Evolutionary conservation across 1,139 yeast species (phyloP), one percentile per base, ranked within the genome.

Genomic region (Arxiozyma slooffiae): DNA sequence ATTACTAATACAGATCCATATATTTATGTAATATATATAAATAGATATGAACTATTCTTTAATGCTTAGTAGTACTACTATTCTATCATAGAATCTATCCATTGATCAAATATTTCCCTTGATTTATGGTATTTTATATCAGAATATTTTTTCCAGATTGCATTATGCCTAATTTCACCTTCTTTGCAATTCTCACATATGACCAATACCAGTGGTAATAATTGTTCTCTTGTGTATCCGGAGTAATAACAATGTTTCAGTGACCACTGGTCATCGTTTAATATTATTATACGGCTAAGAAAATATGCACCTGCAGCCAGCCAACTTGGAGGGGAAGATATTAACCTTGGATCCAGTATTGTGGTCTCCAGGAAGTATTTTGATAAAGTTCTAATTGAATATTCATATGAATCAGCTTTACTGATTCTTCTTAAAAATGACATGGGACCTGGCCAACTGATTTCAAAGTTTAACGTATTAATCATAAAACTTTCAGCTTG

Each of bases 371-470:
- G 74, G 58, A 92, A 80, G 68, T 90, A 92, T 68, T 92, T 92
- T 49, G 97, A 96, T 57, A 92, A 73, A 0, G 97, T 89, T 65
- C 98, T 77, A 9, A 94, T 86, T 65, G 88, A 96, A 61, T 85
- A 81, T 67, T 92, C 97, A 69, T 92, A 92, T 64, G 89, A 95
- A 70, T 92, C 98, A 17, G 97, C 97, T 70, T 90, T 90, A 52
- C 96, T 86, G 2, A 92, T 86, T 60, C 97, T 80, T 66, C 98
- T 79, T 57, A 92, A 73, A 61, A 90, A 92, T 38, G 95, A 85
- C 97, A 92, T 89, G 50, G 98, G 98, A 11, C 97, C 97, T 0
- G 98, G 97, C 89, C 92, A 90, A 26, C 97, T 96, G 77, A 92
- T 80, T 67, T 90, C 96, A 68, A 90, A 92, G 58, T 88, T 88